These are phyloP conservation scores for Phytophthora citrophthora DNA, from an alignment of 352 stramenopile genomes.

Conservation along the genomic window DNA sequence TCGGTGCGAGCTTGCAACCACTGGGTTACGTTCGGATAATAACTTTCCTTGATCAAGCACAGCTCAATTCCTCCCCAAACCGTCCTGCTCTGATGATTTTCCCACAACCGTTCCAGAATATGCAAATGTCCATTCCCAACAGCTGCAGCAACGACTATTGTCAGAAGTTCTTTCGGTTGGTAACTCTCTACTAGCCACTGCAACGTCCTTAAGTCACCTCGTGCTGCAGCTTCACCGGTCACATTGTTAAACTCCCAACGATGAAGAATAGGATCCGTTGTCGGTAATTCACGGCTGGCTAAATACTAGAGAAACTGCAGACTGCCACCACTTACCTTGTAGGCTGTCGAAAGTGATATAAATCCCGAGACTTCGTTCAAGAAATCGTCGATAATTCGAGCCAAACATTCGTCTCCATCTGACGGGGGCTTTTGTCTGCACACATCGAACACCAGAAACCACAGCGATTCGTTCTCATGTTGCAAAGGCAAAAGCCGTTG, in stretches of 20 bases:
- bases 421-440: background rate
- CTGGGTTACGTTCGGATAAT: background rate
- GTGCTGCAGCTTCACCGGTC: background rate
- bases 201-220: background rate
- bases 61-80: background rate
- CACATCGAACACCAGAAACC: constrained; percentile 1
- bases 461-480: background rate
- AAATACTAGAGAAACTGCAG: background rate
- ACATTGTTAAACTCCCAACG: background rate
- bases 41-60: background rate
- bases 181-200: background rate
- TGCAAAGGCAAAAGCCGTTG: too few relatives aligned
- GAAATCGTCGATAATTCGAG: background rate
- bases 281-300: background rate
- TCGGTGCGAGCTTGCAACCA: too few relatives aligned
- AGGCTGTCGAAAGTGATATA: background rate
- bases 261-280: background rate
- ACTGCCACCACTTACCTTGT: background rate
- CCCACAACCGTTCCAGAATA: background rate
- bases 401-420: background rate
- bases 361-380: background rate
- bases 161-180: background rate
- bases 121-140: background rate
- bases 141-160: background rate
- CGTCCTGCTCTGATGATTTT: background rate